phyloP scores from a whole-genome alignment of 805 yeast species.

The Saturnispora serradocipensis region DNA sequence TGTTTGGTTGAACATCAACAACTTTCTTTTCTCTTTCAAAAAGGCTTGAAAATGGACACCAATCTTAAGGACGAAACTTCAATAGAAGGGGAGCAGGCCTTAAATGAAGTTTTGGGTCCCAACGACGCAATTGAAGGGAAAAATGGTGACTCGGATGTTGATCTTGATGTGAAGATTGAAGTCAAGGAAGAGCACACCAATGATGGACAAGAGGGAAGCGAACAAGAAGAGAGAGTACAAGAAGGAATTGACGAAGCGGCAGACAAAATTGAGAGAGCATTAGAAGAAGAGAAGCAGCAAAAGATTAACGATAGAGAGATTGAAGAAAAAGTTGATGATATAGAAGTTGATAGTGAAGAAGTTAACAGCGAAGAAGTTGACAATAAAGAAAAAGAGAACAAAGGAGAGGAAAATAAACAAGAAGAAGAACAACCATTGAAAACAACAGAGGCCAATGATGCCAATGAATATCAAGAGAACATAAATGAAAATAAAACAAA shows the following conservation, averaged over 20 bases:
- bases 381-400: neutral
- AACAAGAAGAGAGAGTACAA: neutral
- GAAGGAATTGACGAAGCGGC: neutral
- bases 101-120: neutral
- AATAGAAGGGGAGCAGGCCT: neutral
- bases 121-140: neutral
- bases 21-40: neutral
- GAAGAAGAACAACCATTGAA: neutral
- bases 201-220: neutral
- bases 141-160: neutral
- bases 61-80: neutral
- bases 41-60: neutral
- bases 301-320: neutral
- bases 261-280: neutral
- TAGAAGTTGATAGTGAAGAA: neutral
- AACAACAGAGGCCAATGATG: neutral
- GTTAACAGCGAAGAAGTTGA: neutral
- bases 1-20: neutral
- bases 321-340: neutral
- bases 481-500: neutral
- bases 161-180: neutral
- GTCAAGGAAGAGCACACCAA: neutral
- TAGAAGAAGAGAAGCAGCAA: neutral
- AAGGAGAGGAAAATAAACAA: neutral
- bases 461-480: neutral